phyloP scores from a whole-genome alignment of 2,329 filamentous ascomycete species.

The Berkeleyomyces basicola region DNA sequence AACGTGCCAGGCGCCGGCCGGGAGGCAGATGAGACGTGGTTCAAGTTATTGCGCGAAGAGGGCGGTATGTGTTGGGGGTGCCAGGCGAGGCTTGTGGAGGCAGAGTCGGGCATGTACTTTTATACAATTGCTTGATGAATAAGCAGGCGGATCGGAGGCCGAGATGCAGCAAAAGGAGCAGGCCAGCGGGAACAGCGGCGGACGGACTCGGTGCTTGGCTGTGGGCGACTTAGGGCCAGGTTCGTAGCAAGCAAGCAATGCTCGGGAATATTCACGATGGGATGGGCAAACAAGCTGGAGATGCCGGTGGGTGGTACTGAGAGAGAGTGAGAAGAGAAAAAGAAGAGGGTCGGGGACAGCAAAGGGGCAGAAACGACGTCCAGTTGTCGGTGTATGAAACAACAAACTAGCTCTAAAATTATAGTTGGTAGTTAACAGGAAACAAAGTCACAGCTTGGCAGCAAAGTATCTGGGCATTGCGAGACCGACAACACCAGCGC shows the following conservation, averaged over 20 bases:
- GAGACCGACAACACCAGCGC: too few relatives aligned
- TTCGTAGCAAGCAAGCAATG: background rate
- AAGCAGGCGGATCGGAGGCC: too few relatives aligned
- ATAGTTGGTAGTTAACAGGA: background rate
- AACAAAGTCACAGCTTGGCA: background rate
- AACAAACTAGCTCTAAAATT: background rate
- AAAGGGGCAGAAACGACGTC: background rate
- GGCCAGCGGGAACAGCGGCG: background rate
- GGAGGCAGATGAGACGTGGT: background rate
- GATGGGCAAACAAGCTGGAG: too few relatives aligned
- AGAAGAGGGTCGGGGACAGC: background rate
- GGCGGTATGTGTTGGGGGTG: background rate
- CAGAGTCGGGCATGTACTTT: too few relatives aligned
- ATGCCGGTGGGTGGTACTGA: too few relatives aligned
- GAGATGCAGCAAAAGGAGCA: background rate
- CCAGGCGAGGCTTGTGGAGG: too few relatives aligned
- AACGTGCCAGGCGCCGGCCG: background rate
- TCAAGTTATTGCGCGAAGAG: background rate
- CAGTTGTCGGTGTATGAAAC: background rate
- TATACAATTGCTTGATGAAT: too few relatives aligned
- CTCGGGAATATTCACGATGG: background rate
- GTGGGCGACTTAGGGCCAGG: background rate
- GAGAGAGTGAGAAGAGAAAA: background rate
- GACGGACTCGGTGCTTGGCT: background rate
- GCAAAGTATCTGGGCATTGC: too few relatives aligned